These are phyloP conservation scores for Pyronema omphalodes DNA, from an alignment of 495 filamentous ascomycete species.

Conservation along the genomic window DNA sequence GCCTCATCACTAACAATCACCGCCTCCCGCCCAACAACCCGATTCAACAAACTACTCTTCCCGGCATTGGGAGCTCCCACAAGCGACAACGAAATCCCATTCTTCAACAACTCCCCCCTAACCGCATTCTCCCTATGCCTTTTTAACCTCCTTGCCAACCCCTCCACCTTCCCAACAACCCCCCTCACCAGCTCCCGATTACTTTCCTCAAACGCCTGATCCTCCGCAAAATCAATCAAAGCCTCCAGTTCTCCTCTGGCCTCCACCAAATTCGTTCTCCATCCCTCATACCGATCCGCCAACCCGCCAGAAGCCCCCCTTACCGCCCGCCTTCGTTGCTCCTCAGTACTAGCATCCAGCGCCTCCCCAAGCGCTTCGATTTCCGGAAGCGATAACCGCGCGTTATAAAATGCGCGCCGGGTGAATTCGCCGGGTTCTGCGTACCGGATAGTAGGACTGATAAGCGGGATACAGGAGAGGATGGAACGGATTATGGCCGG, in stretches of 20 bases:
- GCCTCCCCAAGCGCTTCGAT: constrained; percentile 80
- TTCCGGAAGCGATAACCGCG: constrained; percentile 73
- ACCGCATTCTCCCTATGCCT: constrained; percentile 57
- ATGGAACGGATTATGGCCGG: constrained; percentile 73
- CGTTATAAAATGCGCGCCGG: constrained; percentile 74
- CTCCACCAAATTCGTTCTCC: constrained; percentile 58
- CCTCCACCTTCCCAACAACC: constrained; percentile 43
- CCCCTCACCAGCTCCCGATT: constrained; percentile 48
- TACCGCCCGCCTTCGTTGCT: constrained; percentile 73
- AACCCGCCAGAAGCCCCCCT: constrained; percentile 52
- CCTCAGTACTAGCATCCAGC: constrained; percentile 75
- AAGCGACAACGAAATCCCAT: constrained; percentile 69
- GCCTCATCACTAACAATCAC: constrained; percentile 85
- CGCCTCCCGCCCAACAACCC: constrained; percentile 78
- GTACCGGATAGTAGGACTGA: constrained; percentile 31
- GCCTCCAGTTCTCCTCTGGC: constrained; percentile 87
- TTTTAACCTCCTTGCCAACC: constrained; percentile 41
- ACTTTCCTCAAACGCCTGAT: constrained; percentile 90
- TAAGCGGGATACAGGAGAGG: constrained; percentile 48
- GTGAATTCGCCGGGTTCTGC: constrained; percentile 96
- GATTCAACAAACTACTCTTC: constrained; percentile 85
- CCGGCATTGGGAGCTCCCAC: constrained; percentile 87
- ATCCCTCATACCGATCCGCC: constrained; percentile 63
- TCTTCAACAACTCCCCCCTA: constrained; percentile 66
- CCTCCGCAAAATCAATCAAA: constrained; percentile 90